Evolutionary conservation across 1,284 basidiomycete genomes (phyloP).

Genomic region (Sporisorium iseilematis-ciliati): DNA sequence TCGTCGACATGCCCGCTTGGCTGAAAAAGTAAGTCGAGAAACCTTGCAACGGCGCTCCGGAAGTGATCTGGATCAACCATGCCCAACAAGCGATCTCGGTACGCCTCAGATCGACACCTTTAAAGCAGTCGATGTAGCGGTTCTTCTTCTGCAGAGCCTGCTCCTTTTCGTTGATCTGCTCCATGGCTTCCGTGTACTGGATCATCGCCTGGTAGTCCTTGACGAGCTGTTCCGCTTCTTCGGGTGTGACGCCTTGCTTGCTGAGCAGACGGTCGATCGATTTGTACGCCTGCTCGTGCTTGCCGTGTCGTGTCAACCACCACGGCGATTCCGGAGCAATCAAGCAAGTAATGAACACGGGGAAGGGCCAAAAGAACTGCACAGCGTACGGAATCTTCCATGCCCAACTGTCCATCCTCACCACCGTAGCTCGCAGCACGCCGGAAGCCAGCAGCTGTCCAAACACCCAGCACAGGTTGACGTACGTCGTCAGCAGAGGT

Average conservation of each 20-base stretch:
- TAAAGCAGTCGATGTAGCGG: slow-evolving; percentile 72
- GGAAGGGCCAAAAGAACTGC: slow-evolving; percentile 71
- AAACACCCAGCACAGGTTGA: slow-evolving; percentile 73
- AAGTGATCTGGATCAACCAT: slow-evolving; percentile 69
- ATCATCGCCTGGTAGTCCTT: slow-evolving; percentile 72
- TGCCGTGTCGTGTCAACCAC: slow-evolving; percentile 72
- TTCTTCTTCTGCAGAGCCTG: slow-evolving; percentile 65
- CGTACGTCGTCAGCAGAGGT: slow-evolving; percentile 72
- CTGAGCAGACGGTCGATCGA: slow-evolving; percentile 68
- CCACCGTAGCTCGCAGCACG: slow-evolving; percentile 70
- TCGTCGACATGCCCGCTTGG: slow-evolving; percentile 71
- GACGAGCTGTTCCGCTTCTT: slow-evolving; percentile 70
- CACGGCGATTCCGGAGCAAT: slow-evolving; percentile 71
- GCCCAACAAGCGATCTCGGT: slow-evolving; percentile 71
- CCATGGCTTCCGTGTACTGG: slow-evolving; percentile 71
- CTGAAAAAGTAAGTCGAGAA: slow-evolving; percentile 70
- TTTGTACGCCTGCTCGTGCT: slow-evolving; percentile 71
- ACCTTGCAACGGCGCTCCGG: slow-evolving; percentile 64
- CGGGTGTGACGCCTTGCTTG: slow-evolving; percentile 57
- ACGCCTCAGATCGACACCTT: slow-evolving; percentile 70
- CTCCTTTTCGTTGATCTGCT: slow-evolving; percentile 71
- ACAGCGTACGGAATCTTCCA: slow-evolving; percentile 71
- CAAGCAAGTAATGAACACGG: slow-evolving; percentile 63
- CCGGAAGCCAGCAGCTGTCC: slow-evolving; percentile 70
- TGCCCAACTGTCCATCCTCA: slow-evolving; percentile 65